Conservation (phyloP, 495 filamentous ascomycete species). For the Penicillium simplicissimum region DNA sequence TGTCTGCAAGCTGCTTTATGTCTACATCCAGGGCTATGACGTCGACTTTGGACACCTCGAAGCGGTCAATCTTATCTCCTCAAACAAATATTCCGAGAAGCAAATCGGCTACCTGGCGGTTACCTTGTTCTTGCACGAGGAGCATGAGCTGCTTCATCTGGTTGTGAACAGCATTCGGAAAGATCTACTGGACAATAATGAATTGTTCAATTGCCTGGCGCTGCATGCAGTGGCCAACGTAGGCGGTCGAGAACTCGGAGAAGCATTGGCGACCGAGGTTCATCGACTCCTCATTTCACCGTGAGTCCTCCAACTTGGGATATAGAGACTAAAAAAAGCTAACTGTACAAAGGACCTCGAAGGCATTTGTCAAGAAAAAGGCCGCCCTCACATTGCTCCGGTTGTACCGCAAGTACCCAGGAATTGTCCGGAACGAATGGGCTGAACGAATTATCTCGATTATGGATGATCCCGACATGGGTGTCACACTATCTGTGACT, state of each 20-base stretch:
- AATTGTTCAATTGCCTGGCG: conserved; percentile 96
- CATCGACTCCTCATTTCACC: conserved; percentile 94
- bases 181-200: conserved; percentile 90
- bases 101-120: conserved; percentile 99
- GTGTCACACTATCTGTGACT: conserved; percentile 92
- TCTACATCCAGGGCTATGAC: conserved; percentile 99
- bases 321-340: conserved; percentile 4
- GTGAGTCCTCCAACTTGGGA: conserved; percentile 43
- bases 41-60: conserved; percentile 99
- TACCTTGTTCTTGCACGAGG: conserved; percentile 94
- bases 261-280: conserved; percentile 89
- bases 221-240: conserved; percentile 99
- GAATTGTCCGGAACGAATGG: conserved; percentile 95
- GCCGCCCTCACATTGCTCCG: conserved; percentile 94
- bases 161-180: conserved; percentile 99
- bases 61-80: conserved; percentile 95
- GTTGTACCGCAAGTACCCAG: conserved; percentile 89
- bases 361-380: conserved; percentile 99
- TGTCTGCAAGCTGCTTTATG: conserved; percentile 99
- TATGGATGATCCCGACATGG: conserved; percentile 96
- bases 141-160: conserved; percentile 92
- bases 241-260: conserved; percentile 94
- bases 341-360: conserved; percentile 69
- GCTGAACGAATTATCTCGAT: conserved; percentile 94
- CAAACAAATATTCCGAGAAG: conserved; percentile 97